Base-by-base conservation (phyloP, 495 filamentous ascomycete genomes). In the Hypoxylon fuscum region DNA sequence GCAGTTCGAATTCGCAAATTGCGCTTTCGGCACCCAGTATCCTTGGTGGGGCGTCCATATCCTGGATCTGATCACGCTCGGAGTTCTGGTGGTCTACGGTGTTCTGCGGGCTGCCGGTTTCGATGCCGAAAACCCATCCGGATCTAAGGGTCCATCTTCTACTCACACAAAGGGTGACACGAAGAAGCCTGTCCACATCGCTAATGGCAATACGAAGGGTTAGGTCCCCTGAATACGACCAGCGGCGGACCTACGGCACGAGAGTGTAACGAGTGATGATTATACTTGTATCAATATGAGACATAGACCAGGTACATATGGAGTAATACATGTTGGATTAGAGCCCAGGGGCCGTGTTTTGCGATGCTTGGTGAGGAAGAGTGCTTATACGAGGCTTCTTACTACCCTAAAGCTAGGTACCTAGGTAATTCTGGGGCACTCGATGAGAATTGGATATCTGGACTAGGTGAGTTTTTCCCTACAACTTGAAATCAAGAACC, bases 11-110 rank as follows among this genome's bases (percentile, higher is more conserved):
- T 93, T 92, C 68, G 79, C 76, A 6, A 88, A 84, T 27, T 98
- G 95, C 70, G 76, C 81, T 10, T 74, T 94, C 43, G 95, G 93
- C 4, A 85, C 85, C 25, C 95, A 97, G 80, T 92, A 97, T 74
- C 79, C 93, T 25, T 98, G 95, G 95, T 98, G 95, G 95, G 80
- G 83, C 3, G 87, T 96, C 2, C 92, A 98, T 74, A 74, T 90
- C 9, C 53, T 91, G 41, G 85, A 91, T 66, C 35, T 93, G 6
- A 74, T 89, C 22, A 84, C 85, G 1, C 10, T 83, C 3, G 38
- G 76, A 1, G 64, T 64, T 6, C 57, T 71, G 0, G 20, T 79
- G 38, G 58, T 74, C 12, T 78, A 71, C 18, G 62, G 56, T 0
- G 52, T 53, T 5, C 58, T 71, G 1, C 55, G 41, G 15, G 49